A percentile compares a stretch with the other conserved stretches of the same genome.
phyloP scores from a whole-genome alignment of 2,329 filamentous ascomycete genomes.

The Fonsecaea pedrosoi region DNA sequence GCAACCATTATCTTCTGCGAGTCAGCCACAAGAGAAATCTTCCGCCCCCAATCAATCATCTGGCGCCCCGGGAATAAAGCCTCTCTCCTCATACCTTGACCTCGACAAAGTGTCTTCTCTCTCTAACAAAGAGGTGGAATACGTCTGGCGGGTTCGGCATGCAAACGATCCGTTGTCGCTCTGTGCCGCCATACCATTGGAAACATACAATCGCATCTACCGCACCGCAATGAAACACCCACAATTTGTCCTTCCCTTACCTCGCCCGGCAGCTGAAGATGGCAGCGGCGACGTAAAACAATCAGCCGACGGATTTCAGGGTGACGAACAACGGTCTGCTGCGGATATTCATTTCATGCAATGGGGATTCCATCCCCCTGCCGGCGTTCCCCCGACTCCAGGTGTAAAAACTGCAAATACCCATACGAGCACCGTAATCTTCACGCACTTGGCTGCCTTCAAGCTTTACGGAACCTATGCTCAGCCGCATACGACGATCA shows the following conservation, averaged over 20 bases:
- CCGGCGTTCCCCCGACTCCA: constrained; percentile 37
- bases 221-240: constrained; percentile 75
- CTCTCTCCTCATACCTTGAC: constrained; percentile 74
- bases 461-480: constrained; percentile 89
- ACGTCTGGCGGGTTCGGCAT: constrained; percentile 89
- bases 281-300: constrained; percentile 38
- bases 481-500: constrained; percentile 90
- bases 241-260: constrained; percentile 86
- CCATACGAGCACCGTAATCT: constrained; percentile 77
- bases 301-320: constrained; percentile 44
- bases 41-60: constrained; percentile 12
- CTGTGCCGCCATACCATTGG: constrained; percentile 79
- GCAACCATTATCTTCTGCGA: constrained; percentile 50
- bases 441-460: constrained; percentile 92
- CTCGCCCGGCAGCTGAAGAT: constrained; percentile 52
- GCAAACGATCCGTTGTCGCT: constrained; percentile 74
- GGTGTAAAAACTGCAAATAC: constrained; percentile 54
- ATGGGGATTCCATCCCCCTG: constrained; percentile 82
- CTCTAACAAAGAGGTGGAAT: constrained; percentile 80
- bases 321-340: constrained; percentile 61
- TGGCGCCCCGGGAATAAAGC: constrained; percentile 61
- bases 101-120: constrained; percentile 76
- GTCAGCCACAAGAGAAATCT: constrained; percentile 39
- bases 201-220: constrained; percentile 77
- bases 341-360: constrained; percentile 96